Evolutionary conservation across 169 alveolate genomes (phyloP).

Genomic region (Hepatocystis sp.): DNA sequence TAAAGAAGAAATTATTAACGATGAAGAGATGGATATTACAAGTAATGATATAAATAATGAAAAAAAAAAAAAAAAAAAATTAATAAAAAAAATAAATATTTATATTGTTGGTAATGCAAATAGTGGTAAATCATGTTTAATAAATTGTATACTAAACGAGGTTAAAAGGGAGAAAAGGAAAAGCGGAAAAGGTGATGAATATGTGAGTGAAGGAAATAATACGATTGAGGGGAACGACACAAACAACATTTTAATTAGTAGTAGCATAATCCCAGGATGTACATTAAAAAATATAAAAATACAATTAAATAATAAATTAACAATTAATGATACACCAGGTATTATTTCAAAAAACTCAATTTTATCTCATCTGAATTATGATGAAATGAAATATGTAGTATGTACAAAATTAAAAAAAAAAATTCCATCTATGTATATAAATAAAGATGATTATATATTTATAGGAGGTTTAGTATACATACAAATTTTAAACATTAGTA

Average conservation of each 20-base stretch:
- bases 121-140: conserved; percentile 50
- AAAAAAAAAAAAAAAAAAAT: background rate
- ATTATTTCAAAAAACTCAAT: conserved; percentile 80
- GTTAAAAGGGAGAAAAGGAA: conserved; percentile 13
- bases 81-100: conserved; percentile 22
- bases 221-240: too few species aligned
- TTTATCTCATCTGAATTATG: conserved; percentile 77
- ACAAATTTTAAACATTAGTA: conserved; percentile 59
- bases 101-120: conserved; percentile 74
- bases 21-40: background rate
- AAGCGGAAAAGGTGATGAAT: too few species aligned
- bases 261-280: conserved; percentile 86
- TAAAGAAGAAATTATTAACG: background rate
- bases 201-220: too few species aligned
- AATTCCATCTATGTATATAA: conserved; percentile 45
- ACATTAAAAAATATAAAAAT: conserved; percentile 81
- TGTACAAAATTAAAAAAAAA: conserved; percentile 64
- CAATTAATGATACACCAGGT: conserved; percentile 86
- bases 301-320: conserved; percentile 75
- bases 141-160: conserved; percentile 42
- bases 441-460: conserved; percentile 71
- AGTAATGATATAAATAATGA: background rate
- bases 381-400: conserved; percentile 76
- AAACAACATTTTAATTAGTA: conserved; percentile 43
- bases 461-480: conserved; percentile 63